phyloP scores from a whole-genome alignment of 129 eudicot genomes.

The Helianthus tuberosus region DNA sequence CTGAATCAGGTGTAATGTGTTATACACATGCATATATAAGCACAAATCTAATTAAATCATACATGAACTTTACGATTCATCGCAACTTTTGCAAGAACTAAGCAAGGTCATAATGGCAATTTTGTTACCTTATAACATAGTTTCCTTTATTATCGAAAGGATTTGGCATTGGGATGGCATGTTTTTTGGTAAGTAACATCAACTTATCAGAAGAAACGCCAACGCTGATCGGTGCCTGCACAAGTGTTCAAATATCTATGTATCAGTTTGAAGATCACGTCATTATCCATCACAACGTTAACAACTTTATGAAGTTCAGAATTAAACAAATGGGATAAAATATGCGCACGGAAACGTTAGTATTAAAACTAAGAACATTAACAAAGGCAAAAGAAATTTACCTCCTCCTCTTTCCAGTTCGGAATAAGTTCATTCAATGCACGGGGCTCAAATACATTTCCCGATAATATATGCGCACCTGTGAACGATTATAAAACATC shows the following conservation, averaged over 20 bases:
- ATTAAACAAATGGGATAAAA: neutral
- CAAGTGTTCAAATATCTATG: constrained; percentile 4
- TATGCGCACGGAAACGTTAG: neutral
- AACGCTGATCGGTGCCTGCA: constrained; percentile 81
- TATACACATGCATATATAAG: neutral
- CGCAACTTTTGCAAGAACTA: neutral
- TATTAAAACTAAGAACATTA: neutral
- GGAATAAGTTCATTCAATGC: constrained; percentile 94
- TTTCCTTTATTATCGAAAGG: constrained; percentile 90
- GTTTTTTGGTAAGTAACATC: constrained; percentile 70
- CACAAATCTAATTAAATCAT: neutral
- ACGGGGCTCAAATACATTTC: constrained; percentile 95
- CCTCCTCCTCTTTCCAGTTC: constrained; percentile 84
- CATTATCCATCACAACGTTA: neutral
- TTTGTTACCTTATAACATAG: constrained; percentile 80
- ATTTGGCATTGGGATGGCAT: constrained; percentile 74
- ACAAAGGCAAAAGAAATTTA: constrained; percentile 18
- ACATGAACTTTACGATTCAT: neutral
- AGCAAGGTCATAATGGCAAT: constrained; percentile 19
- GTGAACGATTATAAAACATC: constrained; percentile 10
- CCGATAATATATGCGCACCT: constrained; percentile 96
- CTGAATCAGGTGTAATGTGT: constrained; percentile 46
- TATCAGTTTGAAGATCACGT: neutral
- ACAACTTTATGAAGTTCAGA: neutral
- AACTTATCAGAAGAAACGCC: constrained; percentile 94